A percentile compares a stretch with the other conserved stretches of the same genome.
Evolutionary conservation across 345 rosid genomes (phyloP).

Genomic region (Eucalyptus cladocalyx): DNA sequence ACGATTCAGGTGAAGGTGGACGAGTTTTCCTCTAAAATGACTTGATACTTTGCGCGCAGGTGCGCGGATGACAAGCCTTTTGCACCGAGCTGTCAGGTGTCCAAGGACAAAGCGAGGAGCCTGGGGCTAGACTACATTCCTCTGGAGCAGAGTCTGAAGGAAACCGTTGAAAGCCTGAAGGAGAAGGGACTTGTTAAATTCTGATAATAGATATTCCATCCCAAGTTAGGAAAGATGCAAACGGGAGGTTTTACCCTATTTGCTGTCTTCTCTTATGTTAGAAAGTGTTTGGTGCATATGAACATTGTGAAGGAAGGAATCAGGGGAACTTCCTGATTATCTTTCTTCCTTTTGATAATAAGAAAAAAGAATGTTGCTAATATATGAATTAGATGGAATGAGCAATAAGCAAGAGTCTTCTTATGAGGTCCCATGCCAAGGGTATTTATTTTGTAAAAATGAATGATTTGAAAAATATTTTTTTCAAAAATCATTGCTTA

Average conservation of each 20-base stretch:
- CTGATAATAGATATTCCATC: conserved; percentile 1
- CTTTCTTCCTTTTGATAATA: not conserved
- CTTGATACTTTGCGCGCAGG: conserved; percentile 7
- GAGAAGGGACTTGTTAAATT: conserved; percentile 60
- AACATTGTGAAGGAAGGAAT: not conserved
- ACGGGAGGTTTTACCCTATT: not conserved
- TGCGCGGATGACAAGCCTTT: conserved; percentile 67
- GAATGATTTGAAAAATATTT: too few relatives aligned
- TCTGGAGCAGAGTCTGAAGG: conserved; percentile 65
- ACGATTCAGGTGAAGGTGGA: not conserved
- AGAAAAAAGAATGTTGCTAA: not conserved
- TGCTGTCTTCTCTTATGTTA: not conserved
- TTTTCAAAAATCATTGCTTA: too few relatives aligned
- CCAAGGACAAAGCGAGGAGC: conserved; percentile 53
- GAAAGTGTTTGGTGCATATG: not conserved
- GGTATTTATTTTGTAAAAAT: too few relatives aligned
- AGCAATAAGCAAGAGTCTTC: not conserved
- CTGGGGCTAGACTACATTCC: conserved; percentile 80
- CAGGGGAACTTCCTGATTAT: not conserved
- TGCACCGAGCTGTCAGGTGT: conserved; percentile 66
- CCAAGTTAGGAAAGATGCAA: not conserved
- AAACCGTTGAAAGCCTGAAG: conserved; percentile 87
- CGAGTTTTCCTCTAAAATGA: not conserved
- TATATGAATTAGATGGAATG: not conserved
- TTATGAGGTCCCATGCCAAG: not conserved